phyloP scores from a whole-genome alignment of 352 stramenopile genomes.

The Globisporangium barbulae region DNA sequence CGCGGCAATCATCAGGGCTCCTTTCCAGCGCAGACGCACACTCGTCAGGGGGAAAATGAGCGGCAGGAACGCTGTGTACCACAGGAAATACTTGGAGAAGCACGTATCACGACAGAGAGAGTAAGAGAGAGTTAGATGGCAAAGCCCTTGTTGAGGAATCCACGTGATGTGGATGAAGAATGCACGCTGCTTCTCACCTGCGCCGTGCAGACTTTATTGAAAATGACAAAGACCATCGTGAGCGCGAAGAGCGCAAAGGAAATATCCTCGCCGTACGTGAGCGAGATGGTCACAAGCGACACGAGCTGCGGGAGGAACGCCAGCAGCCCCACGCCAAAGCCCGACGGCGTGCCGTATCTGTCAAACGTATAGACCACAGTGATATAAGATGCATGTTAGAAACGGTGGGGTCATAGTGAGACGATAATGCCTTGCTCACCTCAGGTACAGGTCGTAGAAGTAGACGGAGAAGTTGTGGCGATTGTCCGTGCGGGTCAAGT shows the following conservation, averaged over 20 bases:
- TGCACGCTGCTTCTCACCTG: slow-evolving; percentile 57
- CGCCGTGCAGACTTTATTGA: slow-evolving; percentile 94
- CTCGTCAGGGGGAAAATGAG: slow-evolving; percentile 79
- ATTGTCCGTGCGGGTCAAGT: slow-evolving; percentile 97
- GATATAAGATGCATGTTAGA: not conserved
- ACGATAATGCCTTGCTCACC: slow-evolving; percentile 19
- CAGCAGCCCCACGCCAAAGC: slow-evolving; percentile 71
- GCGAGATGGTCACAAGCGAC: slow-evolving; percentile 71
- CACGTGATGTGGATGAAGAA: no score
- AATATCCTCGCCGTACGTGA: slow-evolving; percentile 81
- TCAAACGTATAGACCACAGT: not conserved
- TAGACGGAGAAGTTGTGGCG: slow-evolving; percentile 99
- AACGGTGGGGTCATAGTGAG: not conserved
- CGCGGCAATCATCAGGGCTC: slow-evolving; percentile 48
- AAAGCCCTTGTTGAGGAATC: not conserved
- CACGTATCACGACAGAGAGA: no score
- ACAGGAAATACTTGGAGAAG: slow-evolving; percentile 96
- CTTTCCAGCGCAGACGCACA: slow-evolving; percentile 63
- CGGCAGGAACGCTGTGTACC: slow-evolving; percentile 94
- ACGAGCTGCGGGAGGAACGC: slow-evolving; percentile 85
- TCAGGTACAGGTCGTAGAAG: slow-evolving; percentile 99
- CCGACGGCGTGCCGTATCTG: slow-evolving; percentile 78
- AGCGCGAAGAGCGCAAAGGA: slow-evolving; percentile 94
- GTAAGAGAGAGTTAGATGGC: not conserved
- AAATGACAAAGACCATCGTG: slow-evolving; percentile 99